These are phyloP conservation scores for Ophiostoma fasciatum DNA, from an alignment of 2,329 filamentous ascomycete species.

Conservation along the genomic window DNA sequence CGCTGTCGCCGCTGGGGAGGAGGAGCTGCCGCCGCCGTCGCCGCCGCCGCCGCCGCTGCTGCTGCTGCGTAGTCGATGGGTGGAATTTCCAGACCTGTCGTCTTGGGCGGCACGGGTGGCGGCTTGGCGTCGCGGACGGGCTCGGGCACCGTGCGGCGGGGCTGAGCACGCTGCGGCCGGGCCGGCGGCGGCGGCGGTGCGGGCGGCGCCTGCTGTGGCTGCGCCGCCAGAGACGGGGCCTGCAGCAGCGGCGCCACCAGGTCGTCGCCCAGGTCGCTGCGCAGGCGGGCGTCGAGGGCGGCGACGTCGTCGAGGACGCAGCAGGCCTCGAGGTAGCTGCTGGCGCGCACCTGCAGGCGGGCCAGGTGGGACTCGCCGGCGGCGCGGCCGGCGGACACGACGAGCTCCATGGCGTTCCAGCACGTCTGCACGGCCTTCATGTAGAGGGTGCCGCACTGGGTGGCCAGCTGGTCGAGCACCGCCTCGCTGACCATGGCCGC, in stretches of 20 bases:
- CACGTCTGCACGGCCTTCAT: conserved; percentile 61
- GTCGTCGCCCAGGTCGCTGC: conserved; percentile 28
- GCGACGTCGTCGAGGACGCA: conserved; percentile 45
- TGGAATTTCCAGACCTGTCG: no score
- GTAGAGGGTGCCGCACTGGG: conserved; percentile 59
- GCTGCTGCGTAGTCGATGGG: no score
- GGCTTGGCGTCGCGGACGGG: neutral
- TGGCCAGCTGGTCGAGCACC: conserved; percentile 45
- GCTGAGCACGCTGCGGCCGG: no score
- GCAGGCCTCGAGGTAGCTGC: conserved; percentile 46
- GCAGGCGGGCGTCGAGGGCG: conserved; percentile 37
- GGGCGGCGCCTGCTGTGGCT: neutral
- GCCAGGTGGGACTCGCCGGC: conserved; percentile 37
- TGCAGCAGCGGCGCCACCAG: neutral
- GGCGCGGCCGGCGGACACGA: conserved; percentile 24
- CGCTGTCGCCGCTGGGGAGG: neutral
- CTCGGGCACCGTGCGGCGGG: neutral
- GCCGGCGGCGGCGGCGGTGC: neutral
- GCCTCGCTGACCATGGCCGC: conserved; percentile 43
- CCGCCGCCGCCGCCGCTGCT: neutral
- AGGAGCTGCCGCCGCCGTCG: neutral
- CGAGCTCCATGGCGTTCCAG: conserved; percentile 53
- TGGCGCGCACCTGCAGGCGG: conserved; percentile 37
- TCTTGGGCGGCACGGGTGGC: conserved; percentile 9
- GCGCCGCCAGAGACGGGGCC: no score